Base-by-base conservation (phyloP, 495 filamentous ascomycete genomes). In the Immersiella caudata region DNA sequence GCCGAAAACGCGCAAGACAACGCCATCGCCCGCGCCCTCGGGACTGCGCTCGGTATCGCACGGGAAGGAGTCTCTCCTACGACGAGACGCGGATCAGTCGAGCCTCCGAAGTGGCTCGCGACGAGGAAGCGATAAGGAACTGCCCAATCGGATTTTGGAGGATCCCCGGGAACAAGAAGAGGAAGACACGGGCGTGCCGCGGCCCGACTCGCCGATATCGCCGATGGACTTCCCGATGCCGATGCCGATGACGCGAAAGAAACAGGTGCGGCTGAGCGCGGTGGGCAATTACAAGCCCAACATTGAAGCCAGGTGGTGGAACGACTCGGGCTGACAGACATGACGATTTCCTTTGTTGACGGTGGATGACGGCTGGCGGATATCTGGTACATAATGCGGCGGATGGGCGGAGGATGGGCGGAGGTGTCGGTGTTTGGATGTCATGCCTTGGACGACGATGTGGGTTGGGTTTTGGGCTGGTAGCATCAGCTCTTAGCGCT, bases 181-280 rank as follows among this genome's bases (percentile, higher is more conserved):
- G 49, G 66, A 75, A 3, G 63, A 70, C n/a, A 36, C 8, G 5
- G 75, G 70, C 21, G 56, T 78, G 16, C 76, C 76, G 14, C 66
- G 75, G 11, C 78, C 77, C 0, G 79, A 79, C 59, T 80, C 76
- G 49, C 78, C 80, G 8, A 70, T 79, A 18, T 78, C 79, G 2
- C 73, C 76, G 6, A 64, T 64, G 6, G 72, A 72, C 24, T 75
- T 77, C 25, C 65, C 75, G 27, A 63, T 66, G 66, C 70, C 61
- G 58, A 72, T 68, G 68, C 73, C 70, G 71, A 81, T 75, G 65
- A 74, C 69, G 66, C 76, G 79, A 65, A 81, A 80, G 71, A 83
- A 81, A 70, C 73, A 76, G 22, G 79, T 79, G 27, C 76, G 82
- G 51, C 65, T 84, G 54, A 84, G 82, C 60, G 82, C 82, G 3